Conservation (phyloP, 768 basidiomycete species). For the Naematelia aurantialba region DNA sequence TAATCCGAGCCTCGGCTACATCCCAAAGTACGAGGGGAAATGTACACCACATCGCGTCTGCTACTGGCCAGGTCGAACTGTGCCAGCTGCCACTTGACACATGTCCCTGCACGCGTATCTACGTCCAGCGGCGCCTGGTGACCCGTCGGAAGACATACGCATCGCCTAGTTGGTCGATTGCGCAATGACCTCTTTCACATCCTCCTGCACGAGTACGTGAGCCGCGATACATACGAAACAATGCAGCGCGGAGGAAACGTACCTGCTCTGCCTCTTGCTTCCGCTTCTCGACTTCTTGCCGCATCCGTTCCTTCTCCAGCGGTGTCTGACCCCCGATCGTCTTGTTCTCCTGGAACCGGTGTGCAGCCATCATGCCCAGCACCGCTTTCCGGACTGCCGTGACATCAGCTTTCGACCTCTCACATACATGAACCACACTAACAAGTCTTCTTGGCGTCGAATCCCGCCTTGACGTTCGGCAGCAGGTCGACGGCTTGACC, state of each 20-base stretch:
- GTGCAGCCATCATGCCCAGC: constrained; percentile 77
- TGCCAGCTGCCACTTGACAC: too few relatives aligned
- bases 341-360: constrained; percentile 59
- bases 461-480: constrained; percentile 82
- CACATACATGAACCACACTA: constrained; percentile 45
- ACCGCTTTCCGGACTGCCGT: constrained; percentile 78
- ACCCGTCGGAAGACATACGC: neutral
- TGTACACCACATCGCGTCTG: too few relatives aligned
- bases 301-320: constrained; percentile 58
- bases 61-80: too few relatives aligned
- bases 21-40: too few relatives aligned
- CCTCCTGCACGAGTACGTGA: constrained; percentile 19
- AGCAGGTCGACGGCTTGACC: constrained; percentile 64
- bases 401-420: constrained; percentile 5
- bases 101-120: too few relatives aligned
- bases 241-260: constrained; percentile 16
- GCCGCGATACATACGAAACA: neutral
- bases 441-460: constrained; percentile 85
- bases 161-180: neutral
- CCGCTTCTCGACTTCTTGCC: constrained; percentile 62
- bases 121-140: too few relatives aligned
- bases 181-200: constrained; percentile 22
- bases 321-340: constrained; percentile 42
- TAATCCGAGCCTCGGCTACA: too few relatives aligned
- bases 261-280: constrained; percentile 78